phyloP scores from a whole-genome alignment of 1,284 basidiomycete genomes.

The Meira miltonrushii region DNA sequence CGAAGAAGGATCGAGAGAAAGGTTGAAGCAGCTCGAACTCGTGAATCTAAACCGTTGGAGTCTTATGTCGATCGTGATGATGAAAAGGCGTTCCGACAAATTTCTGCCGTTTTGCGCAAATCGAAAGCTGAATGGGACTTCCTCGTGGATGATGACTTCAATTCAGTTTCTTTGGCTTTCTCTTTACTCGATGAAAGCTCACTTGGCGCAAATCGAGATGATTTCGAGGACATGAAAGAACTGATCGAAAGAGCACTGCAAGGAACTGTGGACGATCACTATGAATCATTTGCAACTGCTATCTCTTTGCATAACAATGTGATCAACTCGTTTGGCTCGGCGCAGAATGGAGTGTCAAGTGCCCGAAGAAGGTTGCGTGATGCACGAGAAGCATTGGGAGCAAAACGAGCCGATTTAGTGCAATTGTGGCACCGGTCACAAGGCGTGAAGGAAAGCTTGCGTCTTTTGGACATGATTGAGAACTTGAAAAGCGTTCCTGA shows the following conservation, averaged over 20 bases:
- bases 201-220: constrained; percentile 30
- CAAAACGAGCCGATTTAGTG: constrained; percentile 47
- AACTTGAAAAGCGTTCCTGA: constrained; percentile 86
- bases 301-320: constrained; percentile 50
- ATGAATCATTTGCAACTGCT: constrained; percentile 51
- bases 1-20: constrained; percentile 30
- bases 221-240: constrained; percentile 40
- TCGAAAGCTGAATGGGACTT: constrained; percentile 48
- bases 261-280: constrained; percentile 50
- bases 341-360: constrained; percentile 37
- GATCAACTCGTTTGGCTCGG: constrained; percentile 27
- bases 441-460: constrained; percentile 44
- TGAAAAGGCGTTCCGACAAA: constrained; percentile 33
- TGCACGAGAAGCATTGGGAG: constrained; percentile 47
- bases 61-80: constrained; percentile 33
- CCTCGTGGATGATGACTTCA: constrained; percentile 47
- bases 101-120: constrained; percentile 48
- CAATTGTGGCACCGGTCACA: constrained; percentile 50
- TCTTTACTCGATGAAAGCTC: constrained; percentile 46
- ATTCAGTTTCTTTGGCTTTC: constrained; percentile 40
- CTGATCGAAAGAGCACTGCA: constrained; percentile 44
- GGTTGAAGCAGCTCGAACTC: constrained; percentile 28
- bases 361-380: constrained; percentile 36
- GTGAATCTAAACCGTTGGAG: constrained; percentile 21
- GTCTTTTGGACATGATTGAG: constrained; percentile 45